phyloP scores from a whole-genome alignment of 2,329 filamentous ascomycete genomes.

The Myriosclerotinia curreyana region DNA sequence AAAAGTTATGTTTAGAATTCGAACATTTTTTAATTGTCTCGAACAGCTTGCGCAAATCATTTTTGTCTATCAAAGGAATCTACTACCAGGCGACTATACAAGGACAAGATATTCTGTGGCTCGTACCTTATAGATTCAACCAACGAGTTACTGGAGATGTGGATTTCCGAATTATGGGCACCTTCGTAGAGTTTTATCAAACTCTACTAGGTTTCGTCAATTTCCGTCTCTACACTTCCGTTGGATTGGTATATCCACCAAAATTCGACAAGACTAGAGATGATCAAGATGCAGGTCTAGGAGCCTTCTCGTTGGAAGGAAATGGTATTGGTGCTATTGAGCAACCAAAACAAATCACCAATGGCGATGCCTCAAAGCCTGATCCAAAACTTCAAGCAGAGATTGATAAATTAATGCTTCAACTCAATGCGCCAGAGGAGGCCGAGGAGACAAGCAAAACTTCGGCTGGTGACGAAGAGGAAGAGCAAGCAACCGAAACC shows the following conservation, averaged over 20 bases:
- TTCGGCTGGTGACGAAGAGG: conserved; percentile 39
- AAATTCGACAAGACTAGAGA: conserved; percentile 88
- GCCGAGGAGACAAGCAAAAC: conserved; percentile 45
- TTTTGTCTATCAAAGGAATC: conserved; percentile 97
- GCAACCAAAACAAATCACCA: conserved; percentile 51
- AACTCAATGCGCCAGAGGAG: conserved; percentile 56
- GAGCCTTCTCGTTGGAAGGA: conserved; percentile 85
- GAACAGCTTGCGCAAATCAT: conserved; percentile 89
- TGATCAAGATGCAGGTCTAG: conserved; percentile 83
- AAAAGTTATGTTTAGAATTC: conserved; percentile 90
- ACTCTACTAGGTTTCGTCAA: conserved; percentile 94
- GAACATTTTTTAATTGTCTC: conserved; percentile 96
- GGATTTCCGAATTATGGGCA: conserved; percentile 98
- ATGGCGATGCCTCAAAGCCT: conserved; percentile 50
- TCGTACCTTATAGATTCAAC: conserved; percentile 97
- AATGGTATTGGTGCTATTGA: conserved; percentile 57
- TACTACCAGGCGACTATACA: conserved; percentile 98
- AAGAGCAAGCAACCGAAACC: conserved; percentile 54
- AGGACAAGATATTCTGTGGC: conserved; percentile 94
- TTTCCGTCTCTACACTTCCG: conserved; percentile 86
- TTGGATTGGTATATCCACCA: conserved; percentile 91
- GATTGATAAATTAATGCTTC: conserved; percentile 66
- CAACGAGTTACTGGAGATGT: conserved; percentile 91
- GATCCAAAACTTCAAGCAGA: conserved; percentile 63
- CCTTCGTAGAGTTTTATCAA: conserved; percentile 98